Base-by-base conservation (phyloP, 1,284 basidiomycete species). In the Pisolithus thermaeus region DNA sequence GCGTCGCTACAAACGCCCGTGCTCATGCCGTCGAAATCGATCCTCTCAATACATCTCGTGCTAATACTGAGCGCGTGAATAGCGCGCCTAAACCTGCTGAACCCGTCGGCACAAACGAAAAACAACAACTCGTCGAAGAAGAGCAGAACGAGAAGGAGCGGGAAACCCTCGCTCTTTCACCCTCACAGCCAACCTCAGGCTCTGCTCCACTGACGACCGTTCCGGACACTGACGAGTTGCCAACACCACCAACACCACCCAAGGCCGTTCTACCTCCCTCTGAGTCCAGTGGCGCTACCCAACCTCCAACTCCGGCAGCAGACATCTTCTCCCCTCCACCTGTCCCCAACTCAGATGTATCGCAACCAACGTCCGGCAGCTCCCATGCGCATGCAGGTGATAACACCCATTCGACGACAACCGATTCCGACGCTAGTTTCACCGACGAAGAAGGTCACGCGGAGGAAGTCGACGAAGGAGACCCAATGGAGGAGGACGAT, bases 401-500 rank as follows among this genome's bases (percentile, higher is more conserved):
- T 36, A 57, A 39, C 11, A 69, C 66, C 18, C 64, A 68, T 54
- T 56, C 63, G n/a, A 62, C 65, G 6, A 60, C 62, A 9, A 66
- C 66, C 6, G 64, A 66, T 35, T 69, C 68, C 16, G 65, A 66
- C 20, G 64, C 56, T 35, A 70, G 89, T 35, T 81, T 79, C 54
- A 80, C 75, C 16, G 85, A 83, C 35, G 70, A 72, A 25, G 73
- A 75, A 51, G 67, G 59, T 43, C 72, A 68, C 41, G 68, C 69
- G 40, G 66, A 71, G 51, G 70, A 66, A 55, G 74, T 65, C 23
- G 73, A 74, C 42, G 77, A 77, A 51, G 77, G 76, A 20, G 79
- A 77, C 51, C 75, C 74, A n/a, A 70, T 75, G 42, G 74, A 77
- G 43, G 77, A 80, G 47, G 87, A 89, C 51, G 88, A 92, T 53